Base-by-base conservation (phyloP, 345 rosid genomes). In the Litchi chinensis region DNA sequence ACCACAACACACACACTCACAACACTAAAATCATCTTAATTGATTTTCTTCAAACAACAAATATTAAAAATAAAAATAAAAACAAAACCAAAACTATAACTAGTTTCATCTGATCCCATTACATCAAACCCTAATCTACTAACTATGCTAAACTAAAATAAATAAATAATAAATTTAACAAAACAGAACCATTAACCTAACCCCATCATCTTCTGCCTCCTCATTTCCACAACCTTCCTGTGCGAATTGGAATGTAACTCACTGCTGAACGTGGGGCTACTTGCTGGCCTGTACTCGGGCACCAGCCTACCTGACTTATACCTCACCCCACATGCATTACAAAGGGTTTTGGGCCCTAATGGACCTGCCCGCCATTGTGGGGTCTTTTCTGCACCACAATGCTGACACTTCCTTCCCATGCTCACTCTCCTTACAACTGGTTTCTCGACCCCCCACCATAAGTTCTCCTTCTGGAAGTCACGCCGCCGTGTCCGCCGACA, bases 361-460 rank as follows among this genome's bases (percentile, higher is more conserved):
- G 94, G 98, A 26, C 98, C 97, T 0, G 95, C 95, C 79, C 97
- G 84, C 98, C 98, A 93, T 65, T 93, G 98, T 40, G 98, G 98
- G 22, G 98, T 93, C 85, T 90, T 91, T 79, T 93, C 97, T 15
- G 91, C 82, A 21, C 95, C 93, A 18, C 98, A 93, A 76, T 92
- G 98, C 81, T 85, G 93, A 80, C 98, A 92, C 80, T 90, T 91
- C 82, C 98, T 89, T 57, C 98, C 98, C 2, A 84, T 79, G 0
- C 74, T 79, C 77, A 75, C 78, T 21, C 65, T 72, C 18, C 39
- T 59, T 26, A 43, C n/a, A 67, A 44, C 81, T 16, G 56, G 74
- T 21, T 57, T 85, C 70, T 75, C 76, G 8, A 76, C 77, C 84
- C 86, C 73, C 88, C 91, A 85, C 81, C 70, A 64, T 24, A 26